A percentile compares a stretch with the other conserved stretches of the same genome.
Evolutionary conservation across 2,329 filamentous ascomycete species (phyloP).

Genomic region (Coniochaeta sp.): DNA sequence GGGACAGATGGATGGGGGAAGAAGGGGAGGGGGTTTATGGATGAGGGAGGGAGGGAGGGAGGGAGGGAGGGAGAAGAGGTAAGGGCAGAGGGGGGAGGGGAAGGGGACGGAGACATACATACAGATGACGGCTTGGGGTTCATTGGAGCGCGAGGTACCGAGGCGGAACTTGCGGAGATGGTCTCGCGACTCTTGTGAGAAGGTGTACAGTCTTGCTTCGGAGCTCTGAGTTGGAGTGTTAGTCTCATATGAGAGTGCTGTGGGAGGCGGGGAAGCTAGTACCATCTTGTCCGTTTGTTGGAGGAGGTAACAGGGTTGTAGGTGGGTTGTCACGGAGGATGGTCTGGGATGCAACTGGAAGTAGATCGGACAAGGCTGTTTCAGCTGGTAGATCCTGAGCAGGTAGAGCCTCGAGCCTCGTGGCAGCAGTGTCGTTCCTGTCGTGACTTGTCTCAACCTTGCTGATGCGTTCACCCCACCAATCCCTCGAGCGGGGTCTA

Average conservation of each 20-base stretch:
- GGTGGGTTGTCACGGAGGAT: no score
- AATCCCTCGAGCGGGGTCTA: slow-evolving; percentile 1
- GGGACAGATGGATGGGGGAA: no score
- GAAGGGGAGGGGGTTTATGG: no score
- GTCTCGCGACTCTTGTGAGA: slow-evolving; percentile 83
- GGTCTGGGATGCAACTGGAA: no score
- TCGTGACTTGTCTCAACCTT: not conserved
- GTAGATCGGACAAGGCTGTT: not conserved
- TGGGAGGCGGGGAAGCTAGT: not conserved
- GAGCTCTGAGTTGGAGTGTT: slow-evolving; percentile 26
- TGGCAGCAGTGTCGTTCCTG: not conserved
- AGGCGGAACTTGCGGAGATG: slow-evolving; percentile 92
- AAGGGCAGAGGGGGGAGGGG: slow-evolving; percentile 1
- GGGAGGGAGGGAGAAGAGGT: no score
- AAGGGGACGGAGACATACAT: slow-evolving; percentile 48
- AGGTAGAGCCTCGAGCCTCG: no score
- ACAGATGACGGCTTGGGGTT: slow-evolving; percentile 92
- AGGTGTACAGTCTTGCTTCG: slow-evolving; percentile 85
- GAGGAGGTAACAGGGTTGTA: no score
- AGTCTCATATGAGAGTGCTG: not conserved
- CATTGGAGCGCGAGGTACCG: slow-evolving; percentile 77
- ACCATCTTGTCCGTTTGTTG: not conserved
- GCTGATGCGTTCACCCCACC: not conserved
- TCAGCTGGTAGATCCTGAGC: not conserved
- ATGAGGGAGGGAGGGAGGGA: no score